Base-by-base conservation (phyloP, 352 stramenopile species). In the Globisporangium radiosum region DNA sequence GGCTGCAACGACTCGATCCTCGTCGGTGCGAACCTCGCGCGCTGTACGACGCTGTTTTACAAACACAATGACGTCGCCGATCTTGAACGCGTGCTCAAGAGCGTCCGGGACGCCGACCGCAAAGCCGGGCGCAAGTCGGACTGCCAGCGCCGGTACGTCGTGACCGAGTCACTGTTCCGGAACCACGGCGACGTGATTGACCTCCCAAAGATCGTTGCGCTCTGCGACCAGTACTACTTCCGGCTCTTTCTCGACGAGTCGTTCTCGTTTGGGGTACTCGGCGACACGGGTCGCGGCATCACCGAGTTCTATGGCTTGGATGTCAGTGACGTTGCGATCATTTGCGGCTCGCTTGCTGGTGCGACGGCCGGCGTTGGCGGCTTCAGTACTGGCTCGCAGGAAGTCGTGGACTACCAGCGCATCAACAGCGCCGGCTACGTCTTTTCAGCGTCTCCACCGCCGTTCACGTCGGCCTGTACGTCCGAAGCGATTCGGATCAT, bases 21-120 rank as follows among this genome's bases (percentile, higher is more conserved):
- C 48, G 79, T 88, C 8, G 97, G 97, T n/a, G 88, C 97, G 44
- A 94, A 88, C 56, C 76, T 99, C 15, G 94, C 85, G 33, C 84
- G 97, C 47, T 97, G 92, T 60, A 98, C 93, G 37, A 85, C 98
- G 6, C 65, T 92, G 25, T 98, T 93, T 71, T 99, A 98, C 78
- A 95, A 97, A 65, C 97, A 99, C 81, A 99, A 99, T 73, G 95
- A 99, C 72, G 85, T 99, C 67, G 83, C 90, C 11, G 95, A 99
- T 68, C 78, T 99, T 14, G 84, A 97, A 54, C 81, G 94, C 13
- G 82, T 99, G 48, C 81, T 99, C 14, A 76, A 94, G 69, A 84
- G 57, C 48, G 76, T 94, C 38, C 85, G 80, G 51, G 73, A 83
- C 15, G 92, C 92, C 19, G 97, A 99, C 73, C 85, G 87, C 59